Evolutionary conservation across 169 alveolate species (phyloP).

Genomic region (Cryptosporidium baileyi): DNA sequence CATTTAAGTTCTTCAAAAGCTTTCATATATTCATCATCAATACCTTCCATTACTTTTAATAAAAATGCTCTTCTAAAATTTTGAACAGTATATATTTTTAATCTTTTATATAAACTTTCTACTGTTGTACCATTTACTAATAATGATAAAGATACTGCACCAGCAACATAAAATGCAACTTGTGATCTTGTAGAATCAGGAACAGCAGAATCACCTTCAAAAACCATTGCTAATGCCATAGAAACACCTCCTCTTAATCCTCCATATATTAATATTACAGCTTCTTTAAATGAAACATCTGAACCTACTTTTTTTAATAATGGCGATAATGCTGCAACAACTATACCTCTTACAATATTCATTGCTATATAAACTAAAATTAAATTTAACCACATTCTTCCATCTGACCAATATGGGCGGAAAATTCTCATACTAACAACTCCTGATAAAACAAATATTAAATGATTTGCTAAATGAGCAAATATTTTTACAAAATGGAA

Average conservation of each 20-base stretch:
- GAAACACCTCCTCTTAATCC: constrained; percentile 93
- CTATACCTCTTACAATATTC: constrained; percentile 69
- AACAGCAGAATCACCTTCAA: constrained; percentile 84
- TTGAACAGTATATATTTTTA: constrained; percentile 87
- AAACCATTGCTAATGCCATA: constrained; percentile 87
- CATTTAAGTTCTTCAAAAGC: constrained; percentile 67
- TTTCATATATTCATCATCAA: constrained; percentile 64
- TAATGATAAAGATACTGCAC: constrained; percentile 88
- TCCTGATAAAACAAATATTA: constrained; percentile 73
- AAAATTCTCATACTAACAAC: constrained; percentile 71
- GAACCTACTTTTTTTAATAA: constrained; percentile 72
- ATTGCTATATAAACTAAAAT: constrained; percentile 71
- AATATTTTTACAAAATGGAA: constrained; percentile 70
- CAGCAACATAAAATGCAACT: constrained; percentile 87
- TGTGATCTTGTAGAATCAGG: constrained; percentile 78
- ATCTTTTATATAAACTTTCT: constrained; percentile 80
- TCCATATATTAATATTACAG: constrained; percentile 86
- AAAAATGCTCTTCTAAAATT: constrained; percentile 86
- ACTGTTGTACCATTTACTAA: constrained; percentile 89
- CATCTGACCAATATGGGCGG: constrained; percentile 70
- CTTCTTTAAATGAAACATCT: constrained; percentile 69
- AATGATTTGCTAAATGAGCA: constrained; percentile 72
- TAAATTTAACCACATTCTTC: constrained; percentile 71
- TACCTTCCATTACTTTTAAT: constrained; percentile 83
- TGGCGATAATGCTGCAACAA: constrained; percentile 67